phyloP scores from a whole-genome alignment of 345 rosid genomes.

The Hibiscus trionum region DNA sequence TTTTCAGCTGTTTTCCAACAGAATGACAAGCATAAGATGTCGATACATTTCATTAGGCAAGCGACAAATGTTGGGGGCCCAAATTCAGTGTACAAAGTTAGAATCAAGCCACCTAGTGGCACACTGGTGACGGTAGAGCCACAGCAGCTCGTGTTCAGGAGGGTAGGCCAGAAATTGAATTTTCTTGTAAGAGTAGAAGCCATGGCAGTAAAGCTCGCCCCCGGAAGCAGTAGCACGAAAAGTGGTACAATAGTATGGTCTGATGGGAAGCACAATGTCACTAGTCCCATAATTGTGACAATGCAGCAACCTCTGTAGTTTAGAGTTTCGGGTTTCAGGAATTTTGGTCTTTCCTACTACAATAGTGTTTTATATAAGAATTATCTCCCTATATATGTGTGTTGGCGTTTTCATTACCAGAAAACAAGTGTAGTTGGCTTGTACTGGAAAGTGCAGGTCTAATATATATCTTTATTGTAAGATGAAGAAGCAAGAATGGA shows the following conservation, averaged over 20 bases:
- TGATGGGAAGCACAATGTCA: conserved; percentile 72
- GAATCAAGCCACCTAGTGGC: conserved; percentile 51
- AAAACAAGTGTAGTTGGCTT: too few relatives aligned
- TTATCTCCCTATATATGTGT: too few relatives aligned
- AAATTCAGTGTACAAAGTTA: conserved; percentile 40
- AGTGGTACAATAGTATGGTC: conserved; percentile 77
- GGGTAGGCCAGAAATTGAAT: conserved; percentile 62
- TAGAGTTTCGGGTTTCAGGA: too few relatives aligned
- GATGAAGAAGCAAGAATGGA: too few relatives aligned
- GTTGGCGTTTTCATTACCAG: too few relatives aligned
- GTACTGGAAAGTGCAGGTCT: too few relatives aligned
- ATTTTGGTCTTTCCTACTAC: too few relatives aligned
- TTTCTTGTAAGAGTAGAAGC: conserved; percentile 55
- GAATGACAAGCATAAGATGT: conserved; percentile 47
- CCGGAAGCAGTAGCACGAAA: conserved; percentile 46
- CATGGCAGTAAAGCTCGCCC: conserved; percentile 36
- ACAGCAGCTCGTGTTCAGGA: conserved; percentile 43
- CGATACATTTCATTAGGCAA: conserved; percentile 65
- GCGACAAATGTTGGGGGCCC: conserved; percentile 77
- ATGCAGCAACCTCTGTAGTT: conserved; percentile 79
- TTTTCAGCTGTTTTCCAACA: conserved; percentile 58
- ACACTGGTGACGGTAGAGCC: conserved; percentile 53
- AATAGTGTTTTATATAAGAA: too few relatives aligned
- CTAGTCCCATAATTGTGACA: conserved; percentile 81
- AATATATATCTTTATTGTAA: too few relatives aligned